Evolutionary conservation across 2,329 filamentous ascomycete species (phyloP), one percentile per base, ranked within the genome.

Genomic region (Colletotrichum liaoningense): DNA sequence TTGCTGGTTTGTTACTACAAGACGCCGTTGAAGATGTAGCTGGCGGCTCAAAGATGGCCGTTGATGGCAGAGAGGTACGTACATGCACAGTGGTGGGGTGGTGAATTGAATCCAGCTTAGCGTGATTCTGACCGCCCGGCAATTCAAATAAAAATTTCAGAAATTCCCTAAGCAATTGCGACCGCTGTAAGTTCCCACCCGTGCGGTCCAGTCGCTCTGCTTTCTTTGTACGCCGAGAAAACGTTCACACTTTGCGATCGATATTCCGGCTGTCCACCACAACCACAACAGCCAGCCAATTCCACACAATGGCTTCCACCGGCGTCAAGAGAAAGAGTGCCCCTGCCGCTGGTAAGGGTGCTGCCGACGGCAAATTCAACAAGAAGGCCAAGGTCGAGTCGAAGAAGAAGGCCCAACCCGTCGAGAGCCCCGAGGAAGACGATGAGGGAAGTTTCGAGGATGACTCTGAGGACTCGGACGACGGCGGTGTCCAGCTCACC

Each of bases 251-350:
- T 49, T 59, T 56, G 67, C 57, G 38, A 72, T 64, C 7, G 42
- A 49, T 63, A 42, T 33, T 33, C 46, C 35, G 56, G 26, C 56
- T 71, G 64, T 68, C 59, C 55, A 52, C 58, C 58, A 65, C 35
- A 35, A 62, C 46, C 49, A 67, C 49, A 55, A 67, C 28, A 68
- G 64, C 42, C 67, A 42, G 49, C 46, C 26, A 55, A 30, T 38
- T 57, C 56, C 75, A 63, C 78, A 81, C 74, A 72, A 89, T 90
- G 88, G 87, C 86, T 42, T 84, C 62, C 49, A 89, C 87, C 79
- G 79, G 80, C 71, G 81, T 84, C 66, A 82, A 93, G 83, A 85
- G 91, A 76, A 93, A 92, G 82, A 84, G 86, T 42, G 81, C 84
- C 30, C 80, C 85, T 8, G 42, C 42, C 42, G 79, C 78, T 42